phyloP scores from a whole-genome alignment of 306 rosid species.

The Medicago arabica region DNA sequence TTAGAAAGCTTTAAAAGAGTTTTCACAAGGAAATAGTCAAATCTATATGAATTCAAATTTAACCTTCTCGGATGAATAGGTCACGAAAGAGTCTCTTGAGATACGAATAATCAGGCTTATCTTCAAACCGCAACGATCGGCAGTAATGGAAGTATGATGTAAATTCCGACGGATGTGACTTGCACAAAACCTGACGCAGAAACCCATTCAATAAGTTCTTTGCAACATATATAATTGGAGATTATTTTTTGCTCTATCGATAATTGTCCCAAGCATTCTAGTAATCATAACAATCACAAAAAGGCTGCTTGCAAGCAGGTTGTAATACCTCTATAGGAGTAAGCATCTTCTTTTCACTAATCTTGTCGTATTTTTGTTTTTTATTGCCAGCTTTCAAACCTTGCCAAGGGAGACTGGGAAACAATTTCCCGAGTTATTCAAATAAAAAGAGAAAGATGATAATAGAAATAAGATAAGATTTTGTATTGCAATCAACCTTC shows the following conservation, averaged over 20 bases:
- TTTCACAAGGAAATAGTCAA: conserved; percentile 23
- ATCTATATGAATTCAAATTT: conserved; percentile 29
- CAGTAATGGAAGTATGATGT: conserved; percentile 94
- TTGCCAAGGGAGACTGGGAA: conserved; percentile 98
- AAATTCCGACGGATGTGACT: conserved; percentile 83
- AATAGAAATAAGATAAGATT: conserved; percentile 7
- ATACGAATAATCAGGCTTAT: conserved; percentile 95
- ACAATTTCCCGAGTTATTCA: conserved; percentile 37
- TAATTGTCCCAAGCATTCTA: conserved; percentile 9
- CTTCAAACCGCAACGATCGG: conserved; percentile 93
- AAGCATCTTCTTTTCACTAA: conserved; percentile 97
- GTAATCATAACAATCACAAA: conserved; percentile 19
- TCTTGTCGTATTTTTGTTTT: conserved; percentile 96
- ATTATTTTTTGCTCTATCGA: not conserved
- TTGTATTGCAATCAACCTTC: conserved; percentile 67
- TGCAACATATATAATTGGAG: conserved; percentile 24
- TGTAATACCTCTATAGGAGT: conserved; percentile 88
- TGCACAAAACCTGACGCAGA: conserved; percentile 75
- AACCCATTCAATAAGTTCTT: conserved; percentile 34
- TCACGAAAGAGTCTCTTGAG: conserved; percentile 95
- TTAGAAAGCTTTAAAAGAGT: conserved; percentile 27
- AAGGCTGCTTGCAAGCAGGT: conserved; percentile 36
- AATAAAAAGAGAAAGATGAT: conserved; percentile 29
- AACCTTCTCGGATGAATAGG: conserved; percentile 96
- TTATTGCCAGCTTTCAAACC: conserved; percentile 95